These are phyloP conservation scores for Diaporthe citri DNA, from an alignment of 2,329 filamentous ascomycete genomes.

Conservation along the genomic window DNA sequence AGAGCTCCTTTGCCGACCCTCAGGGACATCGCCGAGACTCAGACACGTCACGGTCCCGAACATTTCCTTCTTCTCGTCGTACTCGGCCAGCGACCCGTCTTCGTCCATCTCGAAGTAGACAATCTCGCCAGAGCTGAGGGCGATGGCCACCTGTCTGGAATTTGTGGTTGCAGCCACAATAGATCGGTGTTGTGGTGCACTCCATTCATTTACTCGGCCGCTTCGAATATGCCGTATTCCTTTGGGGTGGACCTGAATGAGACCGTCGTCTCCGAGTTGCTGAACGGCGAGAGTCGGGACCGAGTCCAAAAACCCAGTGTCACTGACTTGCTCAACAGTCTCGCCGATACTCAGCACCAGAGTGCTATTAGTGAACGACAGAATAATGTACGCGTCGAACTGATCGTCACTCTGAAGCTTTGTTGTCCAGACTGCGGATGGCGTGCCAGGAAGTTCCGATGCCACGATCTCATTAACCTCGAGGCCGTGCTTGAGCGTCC, in stretches of 20 bases:
- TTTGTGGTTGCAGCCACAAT: constrained; percentile 97
- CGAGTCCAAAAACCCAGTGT: constrained; percentile 90
- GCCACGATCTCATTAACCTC: constrained; percentile 97
- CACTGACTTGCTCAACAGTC: constrained; percentile 94
- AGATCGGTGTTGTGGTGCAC: constrained; percentile 90
- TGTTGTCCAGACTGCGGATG: constrained; percentile 94
- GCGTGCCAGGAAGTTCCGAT: constrained; percentile 89
- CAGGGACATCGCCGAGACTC: constrained; percentile 92
- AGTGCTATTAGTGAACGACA: constrained; percentile 91
- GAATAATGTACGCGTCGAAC: constrained; percentile 94
- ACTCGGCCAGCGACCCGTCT: constrained; percentile 91
- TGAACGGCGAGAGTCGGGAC: constrained; percentile 93
- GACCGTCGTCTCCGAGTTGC: constrained; percentile 90
- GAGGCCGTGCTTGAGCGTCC: constrained; percentile 91
- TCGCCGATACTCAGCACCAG: constrained; percentile 95
- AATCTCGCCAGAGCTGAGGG: constrained; percentile 94
- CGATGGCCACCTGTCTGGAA: constrained; percentile 91
- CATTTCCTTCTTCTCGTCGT: constrained; percentile 95
- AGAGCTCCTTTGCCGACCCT: constrained; percentile 88
- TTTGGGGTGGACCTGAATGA: constrained; percentile 96
- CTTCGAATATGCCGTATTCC: constrained; percentile 90
- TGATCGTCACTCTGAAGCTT: constrained; percentile 85
- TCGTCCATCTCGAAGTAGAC: constrained; percentile 98
- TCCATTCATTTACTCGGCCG: constrained; percentile 91
- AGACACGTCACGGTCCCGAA: constrained; percentile 94